These are phyloP conservation scores for Exophiala sp. DNA, from an alignment of 2,329 filamentous ascomycete species.

Conservation along the genomic window DNA sequence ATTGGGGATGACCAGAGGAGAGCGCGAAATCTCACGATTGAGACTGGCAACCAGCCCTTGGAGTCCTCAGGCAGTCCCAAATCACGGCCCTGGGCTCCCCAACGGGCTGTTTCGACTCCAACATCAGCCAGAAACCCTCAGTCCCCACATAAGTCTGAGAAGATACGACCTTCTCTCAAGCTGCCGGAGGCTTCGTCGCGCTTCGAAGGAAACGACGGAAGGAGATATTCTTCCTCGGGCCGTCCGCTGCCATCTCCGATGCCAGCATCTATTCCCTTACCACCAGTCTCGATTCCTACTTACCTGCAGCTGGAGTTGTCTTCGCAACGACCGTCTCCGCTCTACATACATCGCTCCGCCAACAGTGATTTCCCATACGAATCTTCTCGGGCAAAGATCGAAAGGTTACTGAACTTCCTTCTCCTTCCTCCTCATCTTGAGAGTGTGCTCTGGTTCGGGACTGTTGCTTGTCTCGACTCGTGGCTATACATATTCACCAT, in stretches of 20 bases:
- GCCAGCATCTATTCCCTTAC: constrained; percentile 55
- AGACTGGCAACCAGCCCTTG: constrained; percentile 9
- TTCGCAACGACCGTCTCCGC: constrained; percentile 56
- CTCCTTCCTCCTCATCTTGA: constrained; percentile 79
- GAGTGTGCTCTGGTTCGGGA: constrained; percentile 79
- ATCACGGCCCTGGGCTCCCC: constrained; percentile 8
- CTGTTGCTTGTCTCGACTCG: constrained; percentile 85
- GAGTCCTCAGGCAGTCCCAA: constrained; percentile 6
- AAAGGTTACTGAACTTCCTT: constrained; percentile 85
- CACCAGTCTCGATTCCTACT: constrained; percentile 61
- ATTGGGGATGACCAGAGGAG: constrained; percentile 21
- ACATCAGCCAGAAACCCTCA: constrained; percentile 14
- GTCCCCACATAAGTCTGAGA: constrained; percentile 17
- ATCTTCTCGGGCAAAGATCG: constrained; percentile 85
- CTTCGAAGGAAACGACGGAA: constrained; percentile 8
- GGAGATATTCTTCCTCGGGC: constrained; percentile 18
- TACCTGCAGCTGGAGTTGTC: constrained; percentile 65
- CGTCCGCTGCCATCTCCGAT: constrained; percentile 44
- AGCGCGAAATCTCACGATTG: constrained; percentile 23
- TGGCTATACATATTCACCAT: constrained; percentile 98
- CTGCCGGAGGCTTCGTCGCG: constrained; percentile 9
- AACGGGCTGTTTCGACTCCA: constrained; percentile 15
- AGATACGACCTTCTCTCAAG: constrained; percentile 17
- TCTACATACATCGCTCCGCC: constrained; percentile 60
- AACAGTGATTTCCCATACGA: constrained; percentile 73